Conservation (phyloP, 371 early-diverging fungal genomes). For the Syncephalastrum contaminatum region DNA sequence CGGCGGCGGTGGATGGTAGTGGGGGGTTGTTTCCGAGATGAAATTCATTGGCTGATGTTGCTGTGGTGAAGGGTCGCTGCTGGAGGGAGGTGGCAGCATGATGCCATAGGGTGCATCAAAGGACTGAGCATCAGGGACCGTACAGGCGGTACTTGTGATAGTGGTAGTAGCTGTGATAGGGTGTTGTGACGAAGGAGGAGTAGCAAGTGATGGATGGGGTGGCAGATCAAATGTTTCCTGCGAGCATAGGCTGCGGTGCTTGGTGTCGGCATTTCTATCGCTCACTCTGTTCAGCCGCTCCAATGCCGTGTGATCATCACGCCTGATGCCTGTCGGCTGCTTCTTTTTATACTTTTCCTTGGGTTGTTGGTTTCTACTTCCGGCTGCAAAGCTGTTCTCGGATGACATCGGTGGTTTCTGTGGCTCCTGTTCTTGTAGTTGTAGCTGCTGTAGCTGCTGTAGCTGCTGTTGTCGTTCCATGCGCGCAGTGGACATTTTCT, state of each 20-base stretch:
- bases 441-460: not conserved
- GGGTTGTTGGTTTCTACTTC: not conserved
- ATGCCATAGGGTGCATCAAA: no score
- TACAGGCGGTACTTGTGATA: not conserved
- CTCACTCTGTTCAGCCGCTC: no score
- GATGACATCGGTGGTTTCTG: no score
- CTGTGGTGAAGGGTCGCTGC: slow-evolving; percentile 1
- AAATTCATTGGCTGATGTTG: slow-evolving; percentile 11
- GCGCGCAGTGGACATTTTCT: slow-evolving; percentile 3
- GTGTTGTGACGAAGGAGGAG: not conserved
- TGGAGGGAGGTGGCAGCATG: not conserved
- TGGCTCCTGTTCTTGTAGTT: not conserved
- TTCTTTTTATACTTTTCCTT: slow-evolving; percentile 6
- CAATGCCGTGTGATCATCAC: no score
- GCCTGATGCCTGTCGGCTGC: slow-evolving; percentile 1
- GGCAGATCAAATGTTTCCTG: slow-evolving; percentile 1
- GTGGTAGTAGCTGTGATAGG: not conserved
- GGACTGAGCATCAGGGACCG: not conserved
- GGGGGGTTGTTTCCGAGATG: not conserved
- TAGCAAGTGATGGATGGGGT: not conserved
- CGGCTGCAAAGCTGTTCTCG: no score
- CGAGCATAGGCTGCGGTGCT: not conserved
- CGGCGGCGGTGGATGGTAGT: slow-evolving; percentile 9
- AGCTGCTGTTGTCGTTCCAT: slow-evolving; percentile 5
- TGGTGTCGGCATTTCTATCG: not conserved